These are phyloP conservation scores for Protomyces gravidus DNA, from an alignment of 1,139 yeast species.

Conservation along the genomic window DNA sequence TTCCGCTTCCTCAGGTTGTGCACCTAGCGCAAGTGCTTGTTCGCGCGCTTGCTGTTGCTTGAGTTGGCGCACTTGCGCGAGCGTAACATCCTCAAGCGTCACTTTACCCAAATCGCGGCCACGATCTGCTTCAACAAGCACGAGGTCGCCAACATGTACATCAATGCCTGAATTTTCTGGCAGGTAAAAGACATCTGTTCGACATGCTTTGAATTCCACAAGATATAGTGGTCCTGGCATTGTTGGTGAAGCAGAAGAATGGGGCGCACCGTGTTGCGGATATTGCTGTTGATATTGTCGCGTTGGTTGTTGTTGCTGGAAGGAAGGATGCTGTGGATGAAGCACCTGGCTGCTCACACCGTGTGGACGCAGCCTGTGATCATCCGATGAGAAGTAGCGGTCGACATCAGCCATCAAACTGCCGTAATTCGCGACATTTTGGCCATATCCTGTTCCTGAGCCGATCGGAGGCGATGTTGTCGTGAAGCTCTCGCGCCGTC, in stretches of 20 bases:
- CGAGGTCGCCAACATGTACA: slow-evolving; percentile 68
- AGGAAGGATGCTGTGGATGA: not conserved
- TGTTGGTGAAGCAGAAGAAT: slow-evolving; percentile 20
- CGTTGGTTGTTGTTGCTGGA: not conserved
- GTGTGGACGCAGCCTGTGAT: slow-evolving; percentile 24
- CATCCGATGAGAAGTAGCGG: slow-evolving; percentile 28
- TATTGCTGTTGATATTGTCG: not conserved
- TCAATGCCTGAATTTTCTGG: slow-evolving; percentile 51
- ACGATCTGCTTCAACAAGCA: slow-evolving; percentile 95
- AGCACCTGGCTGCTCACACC: not conserved
- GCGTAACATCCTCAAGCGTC: slow-evolving; percentile 47
- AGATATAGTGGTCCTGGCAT: slow-evolving; percentile 48
- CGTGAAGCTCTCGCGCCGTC: not conserved
- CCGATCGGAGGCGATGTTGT: not conserved
- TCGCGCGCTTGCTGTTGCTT: slow-evolving; percentile 77
- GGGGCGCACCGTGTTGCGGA: slow-evolving; percentile 27
- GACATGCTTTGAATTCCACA: slow-evolving; percentile 80
- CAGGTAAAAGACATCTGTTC: slow-evolving; percentile 74
- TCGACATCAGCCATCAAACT: slow-evolving; percentile 27
- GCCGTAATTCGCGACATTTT: not conserved
- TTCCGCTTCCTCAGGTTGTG: slow-evolving; percentile 39
- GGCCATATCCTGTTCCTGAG: not conserved
- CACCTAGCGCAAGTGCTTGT: slow-evolving; percentile 55
- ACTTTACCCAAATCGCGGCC: slow-evolving; percentile 87
- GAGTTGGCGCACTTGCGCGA: slow-evolving; percentile 75